These are phyloP conservation scores for Lactifluus volemus DNA, from an alignment of 768 basidiomycete genomes.

Conservation along the genomic window DNA sequence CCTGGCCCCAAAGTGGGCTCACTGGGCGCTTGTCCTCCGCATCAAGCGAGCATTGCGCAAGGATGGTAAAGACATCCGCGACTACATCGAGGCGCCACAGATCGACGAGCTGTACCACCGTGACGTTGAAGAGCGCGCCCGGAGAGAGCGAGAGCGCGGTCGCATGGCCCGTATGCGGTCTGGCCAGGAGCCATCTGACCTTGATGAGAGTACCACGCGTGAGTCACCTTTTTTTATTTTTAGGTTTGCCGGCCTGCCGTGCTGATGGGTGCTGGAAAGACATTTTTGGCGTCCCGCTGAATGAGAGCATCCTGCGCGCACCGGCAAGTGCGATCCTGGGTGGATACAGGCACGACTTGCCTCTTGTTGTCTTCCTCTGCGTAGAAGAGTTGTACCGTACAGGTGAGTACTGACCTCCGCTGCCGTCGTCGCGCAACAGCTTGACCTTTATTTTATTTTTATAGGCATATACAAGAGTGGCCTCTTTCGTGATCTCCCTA, in stretches of 20 bases:
- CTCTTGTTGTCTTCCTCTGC: conserved; percentile 33
- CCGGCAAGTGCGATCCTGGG: conserved; percentile 29
- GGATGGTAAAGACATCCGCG: conserved; percentile 13
- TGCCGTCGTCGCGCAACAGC: neutral
- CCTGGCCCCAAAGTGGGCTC: conserved; percentile 14
- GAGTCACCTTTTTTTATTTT: neutral
- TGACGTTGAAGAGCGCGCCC: conserved; percentile 14
- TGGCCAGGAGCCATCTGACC: neutral
- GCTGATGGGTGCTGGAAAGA: conserved; percentile 21
- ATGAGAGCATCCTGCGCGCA: conserved; percentile 28
- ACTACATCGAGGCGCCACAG: conserved; percentile 12
- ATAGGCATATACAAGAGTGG: conserved; percentile 36
- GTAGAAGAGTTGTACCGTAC: conserved; percentile 41
- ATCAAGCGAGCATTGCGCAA: conserved; percentile 11
- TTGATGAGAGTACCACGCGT: neutral
- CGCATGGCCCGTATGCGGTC: conserved; percentile 7
- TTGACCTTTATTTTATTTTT: neutral
- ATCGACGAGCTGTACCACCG: conserved; percentile 5
- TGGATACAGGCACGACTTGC: conserved; percentile 32
- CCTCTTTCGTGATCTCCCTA: conserved; percentile 36
- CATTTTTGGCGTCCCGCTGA: conserved; percentile 31
- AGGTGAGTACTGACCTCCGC: conserved; percentile 21
- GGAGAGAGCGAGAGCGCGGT: conserved; percentile 10
- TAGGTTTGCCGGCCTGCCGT: neutral
- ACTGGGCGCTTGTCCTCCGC: conserved; percentile 9